These are phyloP conservation scores for Rutstroemia sydowiana DNA, from an alignment of 2,329 filamentous ascomycete genomes.

Conservation along the genomic window DNA sequence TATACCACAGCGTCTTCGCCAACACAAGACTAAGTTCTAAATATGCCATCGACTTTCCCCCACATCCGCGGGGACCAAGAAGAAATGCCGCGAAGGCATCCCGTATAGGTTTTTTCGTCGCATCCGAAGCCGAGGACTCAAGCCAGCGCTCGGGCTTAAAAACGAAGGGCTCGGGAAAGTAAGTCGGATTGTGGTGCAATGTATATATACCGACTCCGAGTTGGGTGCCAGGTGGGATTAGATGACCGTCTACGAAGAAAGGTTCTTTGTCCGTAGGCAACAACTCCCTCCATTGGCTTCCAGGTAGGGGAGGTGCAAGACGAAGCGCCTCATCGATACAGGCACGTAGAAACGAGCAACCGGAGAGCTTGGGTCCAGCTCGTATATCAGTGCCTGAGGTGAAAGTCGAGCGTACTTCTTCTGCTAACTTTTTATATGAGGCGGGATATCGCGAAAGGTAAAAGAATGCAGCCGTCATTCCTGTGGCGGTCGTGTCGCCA, in stretches of 20 bases:
- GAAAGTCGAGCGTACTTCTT: slow-evolving; percentile 23
- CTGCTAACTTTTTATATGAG: slow-evolving; percentile 24
- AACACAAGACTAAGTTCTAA: slow-evolving; percentile 9
- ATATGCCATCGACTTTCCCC: neutral
- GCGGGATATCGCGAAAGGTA: slow-evolving; percentile 29
- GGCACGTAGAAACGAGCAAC: neutral
- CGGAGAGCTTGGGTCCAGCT: neutral
- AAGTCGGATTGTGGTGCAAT: slow-evolving; percentile 31
- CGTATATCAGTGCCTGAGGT: neutral
- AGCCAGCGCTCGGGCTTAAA: slow-evolving; percentile 33
- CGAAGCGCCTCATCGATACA: neutral
- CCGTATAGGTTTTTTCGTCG: too few relatives aligned
- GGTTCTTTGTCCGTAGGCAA: neutral
- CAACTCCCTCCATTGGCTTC: neutral
- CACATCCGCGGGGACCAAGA: neutral
- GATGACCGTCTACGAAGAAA: neutral
- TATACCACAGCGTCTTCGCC: neutral
- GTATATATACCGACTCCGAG: slow-evolving; percentile 31
- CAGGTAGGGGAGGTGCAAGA: neutral
- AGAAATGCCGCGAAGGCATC: neutral
- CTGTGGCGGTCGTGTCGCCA: slow-evolving; percentile 31
- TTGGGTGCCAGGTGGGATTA: slow-evolving; percentile 30
- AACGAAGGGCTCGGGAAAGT: slow-evolving; percentile 22
- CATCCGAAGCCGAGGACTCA: too few relatives aligned
- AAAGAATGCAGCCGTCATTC: slow-evolving; percentile 31